Evolutionary conservation across 208 protist genomes (phyloP), one percentile per base, ranked within the genome.

Genomic region (Zelonia costaricensis): DNA sequence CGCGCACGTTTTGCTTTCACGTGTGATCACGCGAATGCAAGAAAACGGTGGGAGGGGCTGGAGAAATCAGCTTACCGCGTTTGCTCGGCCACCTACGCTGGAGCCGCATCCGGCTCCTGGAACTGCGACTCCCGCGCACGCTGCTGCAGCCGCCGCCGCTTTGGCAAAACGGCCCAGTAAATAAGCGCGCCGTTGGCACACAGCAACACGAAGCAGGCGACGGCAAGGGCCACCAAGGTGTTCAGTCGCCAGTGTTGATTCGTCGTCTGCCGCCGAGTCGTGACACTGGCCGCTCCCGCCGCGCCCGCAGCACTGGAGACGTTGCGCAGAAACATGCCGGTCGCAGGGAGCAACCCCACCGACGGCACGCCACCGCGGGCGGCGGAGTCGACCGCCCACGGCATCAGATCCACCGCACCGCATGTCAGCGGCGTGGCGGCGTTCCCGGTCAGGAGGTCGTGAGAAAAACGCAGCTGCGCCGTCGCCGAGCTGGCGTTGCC

Each of bases 341-440:
- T n/a, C n/a, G n/a, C n/a, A n/a, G n/a, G n/a, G n/a, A n/a, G n/a
- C n/a, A n/a, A n/a, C n/a, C n/a, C n/a, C n/a, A n/a, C n/a, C n/a
- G n/a, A n/a, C n/a, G n/a, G n/a, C n/a, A n/a, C n/a, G n/a, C n/a
- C n/a, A n/a, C n/a, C n/a, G n/a, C n/a, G n/a, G n/a, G n/a, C n/a
- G n/a, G n/a, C n/a, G n/a, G n/a, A n/a, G n/a, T n/a, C n/a, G n/a
- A n/a, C n/a, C n/a, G n/a, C n/a, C 52, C 52, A 57, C 22, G 36
- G 23, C 13, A 22, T 57, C 9, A 72, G 42, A 18, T 72, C 43
- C 12, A 64, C 65, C 2, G 49, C 36, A 0, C 65, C 65, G 40
- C 65, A 72, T n/a, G 0, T 22, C 3, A 61, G 39, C 10, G 42
- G 10, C 3, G 20, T 25, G 33, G 25, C 22, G 39, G 6, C 33